These are phyloP conservation scores for Xanthoceras sorbifolium DNA, from an alignment of 345 rosid species.

Conservation along the genomic window DNA sequence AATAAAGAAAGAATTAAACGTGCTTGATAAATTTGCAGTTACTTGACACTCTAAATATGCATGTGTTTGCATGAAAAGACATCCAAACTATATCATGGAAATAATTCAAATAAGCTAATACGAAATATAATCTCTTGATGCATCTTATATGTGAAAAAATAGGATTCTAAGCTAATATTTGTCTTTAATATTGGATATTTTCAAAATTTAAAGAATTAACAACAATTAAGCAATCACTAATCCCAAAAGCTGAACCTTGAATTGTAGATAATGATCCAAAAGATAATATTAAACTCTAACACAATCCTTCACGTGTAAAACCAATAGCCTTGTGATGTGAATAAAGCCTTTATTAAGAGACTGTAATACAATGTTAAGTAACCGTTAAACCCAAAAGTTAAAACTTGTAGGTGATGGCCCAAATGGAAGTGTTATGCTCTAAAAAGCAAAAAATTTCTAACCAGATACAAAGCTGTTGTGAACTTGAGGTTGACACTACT, in stretches of 20 bases:
- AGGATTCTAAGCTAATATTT: not conserved
- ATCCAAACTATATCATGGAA: not conserved
- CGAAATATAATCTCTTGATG: not conserved
- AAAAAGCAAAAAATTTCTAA: not conserved
- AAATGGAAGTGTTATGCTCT: not conserved
- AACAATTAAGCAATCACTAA: not conserved
- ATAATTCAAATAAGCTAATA: not conserved
- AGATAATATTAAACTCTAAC: not conserved
- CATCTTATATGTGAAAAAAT: not conserved
- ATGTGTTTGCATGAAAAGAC: not conserved
- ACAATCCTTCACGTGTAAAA: not conserved
- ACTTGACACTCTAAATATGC: constrained; percentile 1
- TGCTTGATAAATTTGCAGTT: not conserved
- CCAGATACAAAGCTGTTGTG: not conserved
- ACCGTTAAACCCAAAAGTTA: not conserved
- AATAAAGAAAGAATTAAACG: not conserved
- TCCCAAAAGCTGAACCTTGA: not conserved
- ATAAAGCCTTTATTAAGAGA: not conserved
- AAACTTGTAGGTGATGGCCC: not conserved
- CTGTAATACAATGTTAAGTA: not conserved
- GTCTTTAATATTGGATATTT: not conserved
- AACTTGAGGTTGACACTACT: not conserved
- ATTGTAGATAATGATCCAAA: not conserved
- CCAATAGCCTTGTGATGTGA: not conserved
- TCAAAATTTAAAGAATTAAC: not conserved